phyloP scores from a whole-genome alignment of 1,139 yeast genomes.

The Williopsis jadinii region DNA sequence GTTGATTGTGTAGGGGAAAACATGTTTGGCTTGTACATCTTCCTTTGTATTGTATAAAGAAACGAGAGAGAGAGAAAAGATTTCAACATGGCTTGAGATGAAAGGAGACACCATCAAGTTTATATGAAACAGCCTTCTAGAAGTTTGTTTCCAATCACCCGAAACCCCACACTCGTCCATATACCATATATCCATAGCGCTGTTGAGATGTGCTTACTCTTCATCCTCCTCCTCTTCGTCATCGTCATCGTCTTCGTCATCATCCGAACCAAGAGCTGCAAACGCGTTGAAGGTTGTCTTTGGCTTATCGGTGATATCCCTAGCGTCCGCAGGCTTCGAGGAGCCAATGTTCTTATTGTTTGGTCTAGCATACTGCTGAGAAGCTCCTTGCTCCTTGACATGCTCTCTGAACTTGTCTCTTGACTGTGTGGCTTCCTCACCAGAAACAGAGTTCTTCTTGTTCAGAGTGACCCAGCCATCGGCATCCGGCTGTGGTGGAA shows the following conservation, averaged over 20 bases:
- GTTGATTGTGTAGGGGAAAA: too few species aligned
- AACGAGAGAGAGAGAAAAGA: too few species aligned
- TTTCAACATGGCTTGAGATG: too few species aligned
- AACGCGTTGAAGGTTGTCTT: constrained; percentile 67
- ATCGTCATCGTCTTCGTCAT: constrained; percentile 29
- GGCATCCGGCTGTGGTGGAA: constrained; percentile 46
- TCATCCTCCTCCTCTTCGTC: not conserved
- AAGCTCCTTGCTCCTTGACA: constrained; percentile 27
- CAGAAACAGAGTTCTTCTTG: constrained; percentile 38
- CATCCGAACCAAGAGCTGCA: constrained; percentile 66
- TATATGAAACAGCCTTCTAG: too few species aligned
- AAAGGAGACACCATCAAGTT: too few species aligned
- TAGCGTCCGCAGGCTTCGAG: constrained; percentile 64
- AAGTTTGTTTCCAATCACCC: too few species aligned
- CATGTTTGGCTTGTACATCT: too few species aligned
- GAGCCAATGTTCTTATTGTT: constrained; percentile 70
- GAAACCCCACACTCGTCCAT: too few species aligned
- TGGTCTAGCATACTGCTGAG: constrained; percentile 50
- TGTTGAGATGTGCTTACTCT: too few species aligned
- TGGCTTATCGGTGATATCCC: constrained; percentile 62
- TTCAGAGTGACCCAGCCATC: constrained; percentile 79
- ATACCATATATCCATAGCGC: too few species aligned
- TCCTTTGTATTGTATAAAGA: too few species aligned
- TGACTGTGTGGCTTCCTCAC: constrained; percentile 42
- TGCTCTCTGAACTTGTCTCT: constrained; percentile 39